Percentiles rank a stretch among this genome's conserved stretches.
These are phyloP conservation scores for Hanseniaspora hatyaiensis DNA, from an alignment of 805 yeast species.

Conservation along the genomic window DNA sequence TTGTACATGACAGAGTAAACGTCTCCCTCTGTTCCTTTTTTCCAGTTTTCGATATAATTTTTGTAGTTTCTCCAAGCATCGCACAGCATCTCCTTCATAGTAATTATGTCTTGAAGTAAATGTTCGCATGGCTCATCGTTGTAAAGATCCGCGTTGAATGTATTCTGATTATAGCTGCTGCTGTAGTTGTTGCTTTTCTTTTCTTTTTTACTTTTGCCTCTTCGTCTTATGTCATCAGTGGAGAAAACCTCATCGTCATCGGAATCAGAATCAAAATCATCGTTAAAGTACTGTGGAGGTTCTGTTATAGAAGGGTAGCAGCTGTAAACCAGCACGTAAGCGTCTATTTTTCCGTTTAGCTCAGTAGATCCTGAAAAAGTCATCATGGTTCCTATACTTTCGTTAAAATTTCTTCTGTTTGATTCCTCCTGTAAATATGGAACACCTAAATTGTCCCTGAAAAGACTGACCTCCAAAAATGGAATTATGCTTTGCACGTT, in stretches of 20 bases:
- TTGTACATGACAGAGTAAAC: slow-evolving; percentile 49
- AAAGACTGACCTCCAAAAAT: slow-evolving; percentile 59
- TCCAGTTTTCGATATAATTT: slow-evolving; percentile 45
- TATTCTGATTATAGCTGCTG: no score
- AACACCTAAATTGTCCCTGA: slow-evolving; percentile 45
- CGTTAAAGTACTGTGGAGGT: slow-evolving; percentile 46
- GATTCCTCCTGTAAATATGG: slow-evolving; percentile 9
- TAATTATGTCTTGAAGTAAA: slow-evolving; percentile 26
- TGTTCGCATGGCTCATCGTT: slow-evolving; percentile 15
- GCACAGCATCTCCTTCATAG: slow-evolving; percentile 44
- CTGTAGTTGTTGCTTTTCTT: slow-evolving; percentile 19
- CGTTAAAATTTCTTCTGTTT: slow-evolving; percentile 7
- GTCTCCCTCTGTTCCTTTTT: slow-evolving; percentile 56
- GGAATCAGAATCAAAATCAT: slow-evolving; percentile 15
- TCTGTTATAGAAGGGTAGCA: slow-evolving; percentile 45
- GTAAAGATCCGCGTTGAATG: no score
- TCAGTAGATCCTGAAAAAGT: slow-evolving; percentile 75
- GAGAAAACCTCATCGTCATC: slow-evolving; percentile 9
- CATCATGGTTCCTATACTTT: slow-evolving; percentile 40
- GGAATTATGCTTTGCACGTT: slow-evolving; percentile 59
- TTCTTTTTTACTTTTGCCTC: slow-evolving; percentile 18
- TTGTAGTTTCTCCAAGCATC: slow-evolving; percentile 68
- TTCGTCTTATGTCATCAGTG: slow-evolving; percentile 2
- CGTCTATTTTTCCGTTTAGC: slow-evolving; percentile 62
- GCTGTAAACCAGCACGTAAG: slow-evolving; percentile 57